Evolutionary conservation across 495 filamentous ascomycete genomes (phyloP).

Genomic region (Hypoxylon intermedium): DNA sequence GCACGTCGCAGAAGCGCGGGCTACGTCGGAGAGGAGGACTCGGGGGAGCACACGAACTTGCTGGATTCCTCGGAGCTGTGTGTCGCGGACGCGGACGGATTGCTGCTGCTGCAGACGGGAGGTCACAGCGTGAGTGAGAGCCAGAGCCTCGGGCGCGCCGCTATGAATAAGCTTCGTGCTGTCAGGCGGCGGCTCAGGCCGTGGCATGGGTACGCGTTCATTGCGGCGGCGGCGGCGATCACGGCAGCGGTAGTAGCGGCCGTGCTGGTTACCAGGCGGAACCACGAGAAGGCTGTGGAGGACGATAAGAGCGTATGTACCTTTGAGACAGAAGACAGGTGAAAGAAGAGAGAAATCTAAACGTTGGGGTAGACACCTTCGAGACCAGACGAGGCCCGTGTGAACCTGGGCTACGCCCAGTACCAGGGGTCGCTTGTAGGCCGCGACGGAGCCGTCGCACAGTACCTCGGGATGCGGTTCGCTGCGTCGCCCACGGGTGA

Average conservation of each 20-base stretch:
- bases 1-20: not conserved
- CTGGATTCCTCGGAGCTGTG: not conserved
- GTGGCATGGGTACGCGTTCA: constrained; percentile 7
- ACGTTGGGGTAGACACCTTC: constrained; percentile 5
- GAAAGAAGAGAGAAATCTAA: too few species aligned
- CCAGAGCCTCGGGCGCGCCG: not conserved
- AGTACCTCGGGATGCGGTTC: constrained; percentile 55
- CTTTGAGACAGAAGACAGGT: too few species aligned
- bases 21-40: not conserved
- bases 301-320: constrained; percentile 10
- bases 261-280: constrained; percentile 11
- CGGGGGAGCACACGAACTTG: not conserved
- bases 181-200: not conserved
- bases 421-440: constrained; percentile 47
- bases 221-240: not conserved
- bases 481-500: constrained; percentile 50
- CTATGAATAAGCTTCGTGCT: constrained; percentile 5
- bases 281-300: constrained; percentile 9
- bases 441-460: constrained; percentile 43
- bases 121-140: too few species aligned
- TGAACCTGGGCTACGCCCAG: constrained; percentile 54
- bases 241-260: constrained; percentile 10
- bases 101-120: not conserved
- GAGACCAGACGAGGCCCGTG: constrained; percentile 17
- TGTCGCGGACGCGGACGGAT: too few species aligned